phyloP scores from a whole-genome alignment of 2,329 filamentous ascomycete genomes.

The Hawksworthiomyces lignivorus region DNA sequence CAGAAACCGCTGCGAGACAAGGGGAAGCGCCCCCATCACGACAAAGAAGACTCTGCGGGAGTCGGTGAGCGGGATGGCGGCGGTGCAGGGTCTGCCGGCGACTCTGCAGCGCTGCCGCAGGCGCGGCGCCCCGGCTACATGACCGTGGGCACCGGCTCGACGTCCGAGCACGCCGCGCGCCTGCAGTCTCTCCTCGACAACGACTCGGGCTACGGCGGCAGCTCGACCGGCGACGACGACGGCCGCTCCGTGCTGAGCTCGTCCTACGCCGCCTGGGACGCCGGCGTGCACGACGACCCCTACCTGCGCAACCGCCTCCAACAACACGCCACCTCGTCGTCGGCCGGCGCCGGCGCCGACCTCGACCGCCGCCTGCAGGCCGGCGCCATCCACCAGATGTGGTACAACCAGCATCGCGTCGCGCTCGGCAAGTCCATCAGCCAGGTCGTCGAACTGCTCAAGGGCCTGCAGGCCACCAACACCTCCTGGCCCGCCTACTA shows the following conservation, averaged over 20 bases:
- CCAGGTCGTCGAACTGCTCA: constrained; percentile 74
- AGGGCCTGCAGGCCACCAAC: constrained; percentile 80
- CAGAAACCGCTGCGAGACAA: constrained; percentile 51
- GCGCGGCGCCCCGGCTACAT: constrained; percentile 49
- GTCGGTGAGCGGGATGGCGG: constrained; percentile 11
- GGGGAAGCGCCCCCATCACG: constrained; percentile 37
- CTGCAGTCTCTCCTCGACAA: constrained; percentile 74
- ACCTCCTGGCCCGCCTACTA: constrained; percentile 90
- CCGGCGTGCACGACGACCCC: constrained; percentile 37
- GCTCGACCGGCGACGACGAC: constrained; percentile 55
- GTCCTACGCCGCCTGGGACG: constrained; percentile 33
- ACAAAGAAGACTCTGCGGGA: neutral
- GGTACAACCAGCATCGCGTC: constrained; percentile 88
- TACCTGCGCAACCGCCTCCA: too few species aligned
- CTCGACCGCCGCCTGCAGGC: constrained; percentile 62
- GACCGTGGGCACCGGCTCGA: constrained; percentile 77
- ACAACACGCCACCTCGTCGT: constrained; percentile 26
- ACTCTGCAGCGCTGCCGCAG: constrained; percentile 8
- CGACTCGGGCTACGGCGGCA: constrained; percentile 90
- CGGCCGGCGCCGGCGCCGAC: constrained; percentile 34
- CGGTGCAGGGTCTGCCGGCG: constrained; percentile 21
- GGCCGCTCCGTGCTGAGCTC: constrained; percentile 14
- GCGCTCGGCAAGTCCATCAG: constrained; percentile 83
- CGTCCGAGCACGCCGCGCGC: constrained; percentile 72
- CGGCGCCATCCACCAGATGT: constrained; percentile 83